A percentile compares a stretch with the other conserved stretches of the same genome.
Evolutionary conservation across 2,329 filamentous ascomycete genomes (phyloP).

Genomic region (Lachnellula hyalina): DNA sequence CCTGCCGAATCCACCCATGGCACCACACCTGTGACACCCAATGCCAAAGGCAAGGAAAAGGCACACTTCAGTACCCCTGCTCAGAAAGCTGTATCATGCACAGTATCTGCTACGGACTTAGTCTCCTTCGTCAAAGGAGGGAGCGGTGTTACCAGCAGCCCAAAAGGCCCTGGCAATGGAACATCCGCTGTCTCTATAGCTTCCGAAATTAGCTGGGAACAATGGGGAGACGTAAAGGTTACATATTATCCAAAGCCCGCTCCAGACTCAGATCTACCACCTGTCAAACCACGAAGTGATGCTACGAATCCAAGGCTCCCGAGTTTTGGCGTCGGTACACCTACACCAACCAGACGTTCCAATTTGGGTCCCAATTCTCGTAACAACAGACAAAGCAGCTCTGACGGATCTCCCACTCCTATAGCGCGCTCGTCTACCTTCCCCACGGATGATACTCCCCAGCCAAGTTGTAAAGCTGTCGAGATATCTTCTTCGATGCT

Average conservation of each 20-base stretch:
- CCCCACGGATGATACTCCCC: constrained; percentile 22
- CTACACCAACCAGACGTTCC: constrained; percentile 31
- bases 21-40: constrained; percentile 49
- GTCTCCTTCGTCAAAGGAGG: constrained; percentile 63
- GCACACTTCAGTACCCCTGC: constrained; percentile 37
- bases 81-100: constrained; percentile 38
- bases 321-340: constrained; percentile 1
- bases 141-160: constrained; percentile 30
- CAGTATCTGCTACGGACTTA: constrained; percentile 78
- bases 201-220: constrained; percentile 54
- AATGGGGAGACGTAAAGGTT: constrained; percentile 76
- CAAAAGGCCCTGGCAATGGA: constrained; percentile 28
- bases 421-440: constrained; percentile 18
- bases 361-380: constrained; percentile 31
- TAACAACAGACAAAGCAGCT: constrained; percentile 27
- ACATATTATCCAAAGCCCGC: constrained; percentile 60
- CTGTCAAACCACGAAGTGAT: neutral
- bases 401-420: constrained; percentile 33
- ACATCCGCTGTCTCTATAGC: constrained; percentile 15
- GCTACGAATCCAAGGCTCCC: neutral
- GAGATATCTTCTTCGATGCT: constrained; percentile 52
- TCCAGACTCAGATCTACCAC: constrained; percentile 25
- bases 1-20: constrained; percentile 43
- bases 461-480: constrained; percentile 27
- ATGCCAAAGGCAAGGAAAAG: constrained; percentile 73